Conservation (phyloP, 768 basidiomycete species). For the Hygrophorus russula region DNA sequence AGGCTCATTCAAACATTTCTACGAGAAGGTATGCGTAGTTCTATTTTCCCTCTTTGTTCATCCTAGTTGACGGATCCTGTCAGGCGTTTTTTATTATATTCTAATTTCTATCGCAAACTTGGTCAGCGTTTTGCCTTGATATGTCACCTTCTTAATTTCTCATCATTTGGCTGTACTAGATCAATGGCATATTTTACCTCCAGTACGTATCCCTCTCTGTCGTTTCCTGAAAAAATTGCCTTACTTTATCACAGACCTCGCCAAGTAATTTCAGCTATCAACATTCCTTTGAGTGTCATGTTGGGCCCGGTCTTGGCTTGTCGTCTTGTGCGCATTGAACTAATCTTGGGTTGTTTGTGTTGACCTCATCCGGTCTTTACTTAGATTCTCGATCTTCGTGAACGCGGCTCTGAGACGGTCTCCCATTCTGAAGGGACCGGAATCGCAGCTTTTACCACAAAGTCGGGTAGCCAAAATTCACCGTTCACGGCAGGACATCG, state of each 20-base stretch:
- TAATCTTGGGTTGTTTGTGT: conserved; percentile 1
- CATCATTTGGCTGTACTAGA: conserved; percentile 18
- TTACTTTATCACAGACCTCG: conserved; percentile 42
- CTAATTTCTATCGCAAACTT: conserved; percentile 81
- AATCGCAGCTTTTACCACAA: conserved; percentile 55
- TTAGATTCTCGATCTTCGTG: conserved; percentile 72
- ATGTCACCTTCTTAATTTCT: neutral
- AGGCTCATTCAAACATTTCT: conserved; percentile 76
- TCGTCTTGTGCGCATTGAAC: conserved; percentile 41
- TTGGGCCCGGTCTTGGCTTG: conserved; percentile 71
- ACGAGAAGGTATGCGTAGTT: conserved; percentile 49
- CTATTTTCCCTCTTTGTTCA: neutral
- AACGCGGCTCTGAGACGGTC: conserved; percentile 72
- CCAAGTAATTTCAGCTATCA: conserved; percentile 74
- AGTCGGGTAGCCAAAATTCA: conserved; percentile 44
- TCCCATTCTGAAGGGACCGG: conserved; percentile 66
- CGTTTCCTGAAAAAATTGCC: conserved; percentile 7
- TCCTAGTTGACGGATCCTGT: neutral
- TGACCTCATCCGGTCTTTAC: neutral
- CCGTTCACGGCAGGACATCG: conserved; percentile 42
- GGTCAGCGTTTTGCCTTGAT: conserved; percentile 17
- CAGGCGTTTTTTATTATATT: conserved; percentile 77
- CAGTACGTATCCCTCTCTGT: conserved; percentile 32
- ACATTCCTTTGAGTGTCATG: conserved; percentile 80
- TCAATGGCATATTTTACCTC: conserved; percentile 81